Evolutionary conservation across 306 rosid genomes (phyloP), one percentile per base, ranked within the genome.

Genomic region (Quercus engelmannii): DNA sequence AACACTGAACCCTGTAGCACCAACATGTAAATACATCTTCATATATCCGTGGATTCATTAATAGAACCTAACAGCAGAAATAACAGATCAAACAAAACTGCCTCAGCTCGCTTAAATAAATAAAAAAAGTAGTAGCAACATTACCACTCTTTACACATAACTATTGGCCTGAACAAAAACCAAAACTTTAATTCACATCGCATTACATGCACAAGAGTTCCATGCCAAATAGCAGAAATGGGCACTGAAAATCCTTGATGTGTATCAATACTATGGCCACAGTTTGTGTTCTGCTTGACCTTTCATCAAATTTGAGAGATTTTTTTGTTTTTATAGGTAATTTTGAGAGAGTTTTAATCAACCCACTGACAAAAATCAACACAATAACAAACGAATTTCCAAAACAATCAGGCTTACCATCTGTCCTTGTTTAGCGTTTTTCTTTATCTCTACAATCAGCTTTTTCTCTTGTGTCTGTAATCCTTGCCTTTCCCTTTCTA

Each of bases 351-450:
- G 1, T 23, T 61, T 21, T 61, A 61, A 59, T 9, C 31, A 25
- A 61, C 9, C 31, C 54, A 49, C 17, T 0, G 0, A 3, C 17
- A 49, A 49, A 13, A 49, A 49, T 49, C 54, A 49, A 49, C 54
- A 10, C 54, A 49, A 77, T 31, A 25, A 10, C 61, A 72, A 83
- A 81, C 5, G 51, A 51, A 59, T 19, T 61, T 4, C 67, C 4
- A 26, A 19, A n/a, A 31, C 19, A 43, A 15, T 38, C 21, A 55
- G 3, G 73, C 76, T 20, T 69, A 93, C 98, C 98, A 93, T 93
- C 76, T 93, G 98, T 69, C 94, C 98, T 87, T 93, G 98, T 84
- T 93, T 93, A 85, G 97, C 98, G 64, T 85, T 93, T 82, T 91
- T 93, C 94, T 93, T 93, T 67, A 93, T 93, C 84, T 93, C 98